Evolutionary conservation across 108 stramenopile genomes (phyloP).

Genomic region (Nitzschia palea): DNA sequence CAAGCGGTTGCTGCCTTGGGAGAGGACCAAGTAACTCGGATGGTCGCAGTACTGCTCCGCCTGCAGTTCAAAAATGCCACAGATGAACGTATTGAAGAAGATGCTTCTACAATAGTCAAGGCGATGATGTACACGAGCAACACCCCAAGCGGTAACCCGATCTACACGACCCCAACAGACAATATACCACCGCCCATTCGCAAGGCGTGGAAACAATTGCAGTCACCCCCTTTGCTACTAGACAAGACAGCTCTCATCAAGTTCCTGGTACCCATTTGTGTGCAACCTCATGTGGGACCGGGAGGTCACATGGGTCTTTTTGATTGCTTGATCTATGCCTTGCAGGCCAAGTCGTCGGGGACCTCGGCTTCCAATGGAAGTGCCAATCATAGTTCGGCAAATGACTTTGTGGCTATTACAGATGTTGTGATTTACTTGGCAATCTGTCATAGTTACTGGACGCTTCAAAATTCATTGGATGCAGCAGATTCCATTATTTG

Average conservation of each 20-base stretch:
- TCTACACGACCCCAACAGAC: neutral
- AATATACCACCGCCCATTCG: constrained; percentile 38
- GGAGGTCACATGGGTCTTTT: constrained; percentile 82
- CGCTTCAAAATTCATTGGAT: constrained; percentile 7
- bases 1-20: constrained; percentile 67
- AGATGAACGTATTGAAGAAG: constrained; percentile 16
- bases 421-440: constrained; percentile 78
- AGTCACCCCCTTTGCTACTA: constrained; percentile 40
- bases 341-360: constrained; percentile 36
- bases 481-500: constrained; percentile 11
- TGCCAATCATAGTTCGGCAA: neutral
- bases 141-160: neutral
- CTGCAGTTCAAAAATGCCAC: constrained; percentile 32
- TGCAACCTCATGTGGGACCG: constrained; percentile 67
- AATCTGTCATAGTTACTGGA: constrained; percentile 55
- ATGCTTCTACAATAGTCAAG: constrained; percentile 26
- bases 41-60: constrained; percentile 42
- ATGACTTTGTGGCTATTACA: constrained; percentile 57
- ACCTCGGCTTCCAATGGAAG: constrained; percentile 30
- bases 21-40: constrained; percentile 35
- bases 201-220: constrained; percentile 50
- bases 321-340: constrained; percentile 74
- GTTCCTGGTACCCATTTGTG: constrained; percentile 58
- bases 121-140: constrained; percentile 37
- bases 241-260: constrained; percentile 61